Evolutionary conservation across 129 eudicot species (phyloP).

Genomic region (Rutidosis leptorrhynchoides): DNA sequence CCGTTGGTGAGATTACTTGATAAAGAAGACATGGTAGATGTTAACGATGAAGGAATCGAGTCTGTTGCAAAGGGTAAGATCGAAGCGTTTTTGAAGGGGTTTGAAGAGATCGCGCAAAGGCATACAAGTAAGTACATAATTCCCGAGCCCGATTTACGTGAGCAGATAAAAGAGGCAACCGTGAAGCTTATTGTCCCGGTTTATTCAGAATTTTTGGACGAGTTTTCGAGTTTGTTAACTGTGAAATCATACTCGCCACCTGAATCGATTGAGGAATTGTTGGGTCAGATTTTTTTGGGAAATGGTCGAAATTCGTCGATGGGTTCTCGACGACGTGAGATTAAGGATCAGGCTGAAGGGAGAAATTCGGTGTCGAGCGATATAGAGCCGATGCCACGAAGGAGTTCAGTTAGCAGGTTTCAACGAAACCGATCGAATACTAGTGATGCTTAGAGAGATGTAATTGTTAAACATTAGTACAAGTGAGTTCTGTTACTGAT

Average conservation of each 20-base stretch:
- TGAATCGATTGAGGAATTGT: constrained; percentile 38
- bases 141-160: constrained; percentile 65
- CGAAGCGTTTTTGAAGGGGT: constrained; percentile 54
- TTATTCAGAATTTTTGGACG: constrained; percentile 47
- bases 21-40: constrained; percentile 40
- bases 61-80: constrained; percentile 39
- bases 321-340: constrained; percentile 30
- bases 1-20: constrained; percentile 56
- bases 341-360: constrained; percentile 36
- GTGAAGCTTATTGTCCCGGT: constrained; percentile 60
- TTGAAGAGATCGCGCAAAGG: constrained; percentile 51
- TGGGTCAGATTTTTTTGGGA: constrained; percentile 42
- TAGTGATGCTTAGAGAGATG: constrained; percentile 36
- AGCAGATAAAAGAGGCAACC: constrained; percentile 64
- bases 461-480: not conserved
- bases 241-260: constrained; percentile 43
- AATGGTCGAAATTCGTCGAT: constrained; percentile 25
- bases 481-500: constrained; percentile 9
- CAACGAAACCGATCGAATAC: constrained; percentile 42
- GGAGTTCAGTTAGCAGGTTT: constrained; percentile 30
- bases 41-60: constrained; percentile 33
- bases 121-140: constrained; percentile 51
- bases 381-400: constrained; percentile 25
- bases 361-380: constrained; percentile 45
- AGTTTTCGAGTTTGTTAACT: constrained; percentile 34